Conservation (phyloP, 331 rosid species). For the Stylosanthes scabra region DNA sequence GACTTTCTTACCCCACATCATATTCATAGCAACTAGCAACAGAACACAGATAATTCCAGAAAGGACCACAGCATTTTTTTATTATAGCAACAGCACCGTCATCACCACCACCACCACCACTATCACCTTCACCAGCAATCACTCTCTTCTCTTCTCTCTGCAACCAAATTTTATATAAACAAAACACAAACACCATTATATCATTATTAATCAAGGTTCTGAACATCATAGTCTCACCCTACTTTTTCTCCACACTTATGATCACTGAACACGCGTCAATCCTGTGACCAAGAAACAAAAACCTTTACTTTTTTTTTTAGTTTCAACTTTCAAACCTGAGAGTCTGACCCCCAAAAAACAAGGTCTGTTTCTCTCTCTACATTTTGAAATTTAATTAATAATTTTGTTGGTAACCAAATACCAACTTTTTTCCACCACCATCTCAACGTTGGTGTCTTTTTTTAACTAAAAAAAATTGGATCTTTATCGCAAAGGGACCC, state of each 20-base stretch:
- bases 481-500: neutral
- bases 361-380: no score
- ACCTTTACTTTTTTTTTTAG: neutral
- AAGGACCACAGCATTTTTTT: neutral
- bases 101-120: neutral
- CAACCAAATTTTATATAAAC: neutral
- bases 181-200: neutral
- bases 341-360: neutral
- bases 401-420: slow-evolving; percentile 11
- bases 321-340: neutral
- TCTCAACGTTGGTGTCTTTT: neutral
- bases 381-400: neutral
- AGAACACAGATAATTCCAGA: neutral
- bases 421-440: neutral
- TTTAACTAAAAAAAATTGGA: neutral
- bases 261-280: slow-evolving; percentile 5
- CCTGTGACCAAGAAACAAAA: neutral
- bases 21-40: neutral
- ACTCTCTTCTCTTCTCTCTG: neutral
- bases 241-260: neutral
- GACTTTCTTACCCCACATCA: neutral
- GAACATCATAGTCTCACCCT: neutral
- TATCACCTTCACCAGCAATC: no score
- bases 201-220: neutral
- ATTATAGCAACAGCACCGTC: neutral